Conservation (phyloP, 129 eudicot species). For the Chrysanthemum lavandulifolium region DNA sequence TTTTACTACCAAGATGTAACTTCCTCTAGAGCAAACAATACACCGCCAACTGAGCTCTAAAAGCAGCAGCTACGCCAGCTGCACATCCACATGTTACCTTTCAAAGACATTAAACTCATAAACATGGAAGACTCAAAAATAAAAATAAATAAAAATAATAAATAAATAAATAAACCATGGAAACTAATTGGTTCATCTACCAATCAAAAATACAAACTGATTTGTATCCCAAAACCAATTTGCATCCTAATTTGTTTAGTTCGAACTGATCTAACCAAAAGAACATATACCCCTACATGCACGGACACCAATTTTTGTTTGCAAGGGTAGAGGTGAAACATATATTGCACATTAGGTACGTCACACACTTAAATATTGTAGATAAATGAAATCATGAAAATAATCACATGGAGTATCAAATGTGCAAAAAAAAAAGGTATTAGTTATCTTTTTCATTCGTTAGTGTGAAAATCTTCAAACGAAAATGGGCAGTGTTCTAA, state of each 20-base stretch:
- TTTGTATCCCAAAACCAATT: no score
- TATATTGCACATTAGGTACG: no score
- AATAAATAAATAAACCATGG: neutral
- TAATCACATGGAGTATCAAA: neutral
- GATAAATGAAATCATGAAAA: neutral
- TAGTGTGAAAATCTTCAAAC: conserved; percentile 8
- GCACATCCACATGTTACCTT: conserved; percentile 99
- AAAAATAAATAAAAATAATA: neutral
- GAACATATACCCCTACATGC: no score
- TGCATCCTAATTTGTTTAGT: no score
- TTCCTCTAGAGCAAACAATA: conserved; percentile 96
- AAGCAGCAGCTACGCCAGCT: conserved; percentile 99
- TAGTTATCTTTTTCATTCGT: neutral
- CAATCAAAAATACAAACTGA: no score
- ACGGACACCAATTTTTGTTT: no score
- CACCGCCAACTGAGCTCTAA: conserved; percentile 99
- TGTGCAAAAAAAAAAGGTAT: neutral
- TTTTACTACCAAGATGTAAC: conserved; percentile 91
- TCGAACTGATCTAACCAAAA: no score
- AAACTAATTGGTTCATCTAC: no score
- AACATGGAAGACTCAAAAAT: conserved; percentile 5
- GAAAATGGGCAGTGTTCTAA: conserved; percentile 3
- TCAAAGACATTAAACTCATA: conserved; percentile 46
- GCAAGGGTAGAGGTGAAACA: no score
- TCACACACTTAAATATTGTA: neutral